Conservation (phyloP, 495 filamentous ascomycete species). For the Lophium mytilinum region DNA sequence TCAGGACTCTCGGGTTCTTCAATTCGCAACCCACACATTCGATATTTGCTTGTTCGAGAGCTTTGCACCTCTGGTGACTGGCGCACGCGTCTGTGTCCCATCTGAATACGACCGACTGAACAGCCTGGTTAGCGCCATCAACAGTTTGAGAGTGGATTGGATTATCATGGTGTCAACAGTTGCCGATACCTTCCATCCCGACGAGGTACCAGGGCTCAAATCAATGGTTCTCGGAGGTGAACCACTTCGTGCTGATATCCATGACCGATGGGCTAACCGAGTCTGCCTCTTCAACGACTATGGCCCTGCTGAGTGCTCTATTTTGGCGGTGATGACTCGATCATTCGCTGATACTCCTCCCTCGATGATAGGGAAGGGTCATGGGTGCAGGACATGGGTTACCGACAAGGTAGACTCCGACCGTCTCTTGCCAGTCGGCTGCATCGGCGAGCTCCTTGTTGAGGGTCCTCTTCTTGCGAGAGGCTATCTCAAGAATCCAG, state of each 20-base stretch:
- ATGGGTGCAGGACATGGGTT: constrained; percentile 36
- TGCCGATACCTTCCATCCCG: constrained; percentile 23
- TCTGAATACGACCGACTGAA: constrained; percentile 40
- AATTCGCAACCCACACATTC: constrained; percentile 38
- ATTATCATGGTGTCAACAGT: constrained; percentile 43
- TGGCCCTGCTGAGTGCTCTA: constrained; percentile 43
- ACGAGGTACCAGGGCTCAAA: constrained; percentile 34
- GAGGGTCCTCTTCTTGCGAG: constrained; percentile 45
- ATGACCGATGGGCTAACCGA: constrained; percentile 31
- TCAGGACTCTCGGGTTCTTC: constrained; percentile 30
- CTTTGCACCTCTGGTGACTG: constrained; percentile 30
- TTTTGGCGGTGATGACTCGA: constrained; percentile 20
- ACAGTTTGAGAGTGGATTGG: constrained; percentile 37
- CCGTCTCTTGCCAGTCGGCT: constrained; percentile 40
- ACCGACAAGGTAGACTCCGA: constrained; percentile 40
- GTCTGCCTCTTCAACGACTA: constrained; percentile 42
- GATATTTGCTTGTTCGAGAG: constrained; percentile 34
- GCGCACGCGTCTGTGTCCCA: constrained; percentile 31
- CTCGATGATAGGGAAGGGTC: constrained; percentile 28
- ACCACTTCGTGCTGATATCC: constrained; percentile 34
- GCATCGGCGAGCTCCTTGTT: constrained; percentile 44
- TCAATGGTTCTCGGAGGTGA: constrained; percentile 35
- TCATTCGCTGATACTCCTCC: constrained; percentile 9
- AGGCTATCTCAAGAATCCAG: constrained; percentile 42
- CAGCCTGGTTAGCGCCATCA: constrained; percentile 37